A percentile compares a stretch with the other conserved stretches of the same genome.
Evolutionary conservation across 495 filamentous ascomycete genomes (phyloP).

Genomic region (Hypoxylon perforatum): DNA sequence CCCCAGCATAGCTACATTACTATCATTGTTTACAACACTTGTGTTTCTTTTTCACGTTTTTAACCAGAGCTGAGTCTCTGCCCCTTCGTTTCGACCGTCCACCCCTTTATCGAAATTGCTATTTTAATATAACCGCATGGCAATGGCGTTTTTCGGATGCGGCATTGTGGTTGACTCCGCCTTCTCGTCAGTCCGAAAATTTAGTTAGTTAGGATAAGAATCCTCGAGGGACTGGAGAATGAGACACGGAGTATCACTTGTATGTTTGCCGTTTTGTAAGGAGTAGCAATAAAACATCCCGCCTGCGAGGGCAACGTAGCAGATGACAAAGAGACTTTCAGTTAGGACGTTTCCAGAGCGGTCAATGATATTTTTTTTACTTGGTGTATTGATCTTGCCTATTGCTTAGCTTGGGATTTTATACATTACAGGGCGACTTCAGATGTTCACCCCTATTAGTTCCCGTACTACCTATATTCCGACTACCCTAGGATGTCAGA

Average conservation of each 20-base stretch:
- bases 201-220: slow-evolving; percentile 10
- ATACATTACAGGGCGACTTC: neutral
- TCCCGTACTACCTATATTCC: too few species aligned
- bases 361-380: slow-evolving; percentile 30
- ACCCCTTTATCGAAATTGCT: slow-evolving; percentile 10
- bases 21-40: slow-evolving; percentile 44
- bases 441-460: too few species aligned
- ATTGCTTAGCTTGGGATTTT: neutral
- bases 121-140: slow-evolving; percentile 29
- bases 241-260: slow-evolving; percentile 22
- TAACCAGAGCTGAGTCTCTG: slow-evolving; percentile 21
- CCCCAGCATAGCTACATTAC: slow-evolving; percentile 39
- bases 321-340: slow-evolving; percentile 13
- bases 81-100: slow-evolving; percentile 5
- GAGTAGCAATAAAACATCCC: slow-evolving; percentile 19
- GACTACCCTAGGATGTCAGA: too few species aligned
- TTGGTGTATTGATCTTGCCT: neutral
- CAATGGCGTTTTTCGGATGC: slow-evolving; percentile 33
- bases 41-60: slow-evolving; percentile 49
- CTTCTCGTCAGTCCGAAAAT: neutral
- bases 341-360: slow-evolving; percentile 28
- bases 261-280: slow-evolving; percentile 21
- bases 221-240: slow-evolving; percentile 18
- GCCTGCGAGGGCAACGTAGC: slow-evolving; percentile 26
- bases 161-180: slow-evolving; percentile 22